A percentile compares a stretch with the other conserved stretches of the same genome.
Conservation (phyloP, 306 rosid species). For the Quercus engelmannii region DNA sequence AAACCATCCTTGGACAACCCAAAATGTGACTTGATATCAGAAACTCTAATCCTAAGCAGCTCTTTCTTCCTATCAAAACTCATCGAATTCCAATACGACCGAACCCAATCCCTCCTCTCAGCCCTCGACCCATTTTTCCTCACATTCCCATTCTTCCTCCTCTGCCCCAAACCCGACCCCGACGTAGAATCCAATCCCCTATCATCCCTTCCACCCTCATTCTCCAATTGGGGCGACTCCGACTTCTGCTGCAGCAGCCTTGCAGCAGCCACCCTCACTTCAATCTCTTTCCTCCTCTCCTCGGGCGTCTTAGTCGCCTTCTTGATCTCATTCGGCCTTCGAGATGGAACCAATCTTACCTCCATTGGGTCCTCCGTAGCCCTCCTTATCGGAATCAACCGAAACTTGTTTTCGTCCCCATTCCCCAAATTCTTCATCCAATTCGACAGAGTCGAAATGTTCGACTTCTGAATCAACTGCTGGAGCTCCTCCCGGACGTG, state of each 20-base stretch:
- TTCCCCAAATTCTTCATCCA: conserved; percentile 91
- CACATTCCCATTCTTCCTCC: conserved; percentile 49
- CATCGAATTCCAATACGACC: conserved; percentile 65
- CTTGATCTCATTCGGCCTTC: conserved; percentile 95
- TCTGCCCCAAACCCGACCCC: conserved; percentile 61
- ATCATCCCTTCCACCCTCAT: conserved; percentile 57
- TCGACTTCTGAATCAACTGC: conserved; percentile 89
- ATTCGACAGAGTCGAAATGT: conserved; percentile 66
- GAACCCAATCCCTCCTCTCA: conserved; percentile 78
- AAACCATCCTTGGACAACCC: conserved; percentile 62
- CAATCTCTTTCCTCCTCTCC: conserved; percentile 92
- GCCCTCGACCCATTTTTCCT: conserved; percentile 60
- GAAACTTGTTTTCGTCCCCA: conserved; percentile 82
- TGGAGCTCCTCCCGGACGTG: conserved; percentile 77
- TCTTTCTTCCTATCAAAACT: conserved; percentile 65
- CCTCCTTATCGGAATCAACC: conserved; percentile 80
- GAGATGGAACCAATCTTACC: conserved; percentile 64
- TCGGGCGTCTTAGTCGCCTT: conserved; percentile 86
- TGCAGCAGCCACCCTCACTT: conserved; percentile 96
- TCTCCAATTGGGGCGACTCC: conserved; percentile 53
- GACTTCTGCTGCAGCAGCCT: conserved; percentile 78
- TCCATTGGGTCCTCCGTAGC: conserved; percentile 94
- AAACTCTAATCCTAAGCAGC: conserved; percentile 59
- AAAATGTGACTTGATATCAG: conserved; percentile 65
- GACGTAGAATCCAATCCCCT: conserved; percentile 52